Evolutionary conservation across 2,329 filamentous ascomycete species (phyloP), one percentile per base, ranked within the genome.

Genomic region (Thelonectria blattea): DNA sequence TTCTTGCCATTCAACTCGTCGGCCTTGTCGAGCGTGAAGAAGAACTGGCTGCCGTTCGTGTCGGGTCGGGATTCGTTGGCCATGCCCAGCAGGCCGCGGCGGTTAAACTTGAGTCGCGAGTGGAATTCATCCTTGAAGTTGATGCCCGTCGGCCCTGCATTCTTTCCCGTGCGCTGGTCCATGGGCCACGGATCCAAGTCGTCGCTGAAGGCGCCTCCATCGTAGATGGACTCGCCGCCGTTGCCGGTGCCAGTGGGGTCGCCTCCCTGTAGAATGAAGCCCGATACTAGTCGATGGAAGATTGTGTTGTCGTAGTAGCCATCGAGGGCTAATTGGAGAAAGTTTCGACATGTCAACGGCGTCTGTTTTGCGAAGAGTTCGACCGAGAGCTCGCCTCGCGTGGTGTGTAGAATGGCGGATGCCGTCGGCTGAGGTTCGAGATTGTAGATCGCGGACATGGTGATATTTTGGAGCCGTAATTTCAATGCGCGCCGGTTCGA

Each of bases 361-460:
- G 92, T 91, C 78, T 99, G 95, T 73, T 95, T 95, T 17, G 93
- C 93, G 81, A 97, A 99, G 58, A 99, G 88, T 76, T 97, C 92
- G 77, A 99, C 85, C 39, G 91, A 89, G 59, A 99, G 85, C 72
- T 97, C 93, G 76, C 95, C 95, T 47, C 89, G 83, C 7, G 92
- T 96, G 10, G 95, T 99, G 76, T 96, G 90, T 43, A 99, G 83
- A 67, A 97, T 88, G 58, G 91, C 92, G 66, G 95, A 97, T 20
- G 91, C 95, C 59, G 94, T 97, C 47, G 95, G 92, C 73, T 94
- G 92, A 53, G 95, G 94, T 78, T 97, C 94, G 72, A 96, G 91
- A 71, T 96, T 96, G 79, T 98, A 98, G 59, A 93, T 89, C 46
- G 91, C 83, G 58, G 92, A 94, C 94, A 98, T 97, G 42, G 48